Base-by-base conservation (phyloP, 768 basidiomycete species). In the Naganishia antarctica region DNA sequence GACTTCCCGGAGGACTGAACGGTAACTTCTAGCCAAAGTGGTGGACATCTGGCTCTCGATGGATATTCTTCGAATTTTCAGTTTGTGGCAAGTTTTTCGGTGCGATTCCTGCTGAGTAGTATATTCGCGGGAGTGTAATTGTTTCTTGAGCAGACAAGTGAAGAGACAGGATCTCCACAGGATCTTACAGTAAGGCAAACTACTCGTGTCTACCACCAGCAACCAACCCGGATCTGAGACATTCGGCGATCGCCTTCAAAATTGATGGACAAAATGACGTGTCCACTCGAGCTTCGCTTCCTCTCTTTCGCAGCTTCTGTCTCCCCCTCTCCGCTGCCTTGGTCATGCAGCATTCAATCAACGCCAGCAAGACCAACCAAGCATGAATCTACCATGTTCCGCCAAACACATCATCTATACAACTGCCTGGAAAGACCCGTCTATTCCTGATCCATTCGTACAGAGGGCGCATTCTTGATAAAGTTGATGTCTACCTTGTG, bases 401-500 rank as follows among this genome's bases (percentile, higher is more conserved):
- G 12, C 34, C 32, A 57, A 21, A 26, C 53, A 40, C 21, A n/a
- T 37, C 29, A 25, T 25, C 23, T 37, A 53, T 50, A 41, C 71
- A 68, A 73, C 73, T 8, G 71, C 18, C 43, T 44, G 9, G 9
- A 12, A 12, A 9, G n/a, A 6, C 8, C 18, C 18, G 43, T 13
- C 34, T 40, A 57, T 40, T 34, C 76, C 70, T 78, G 77, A 61
- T 85, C 93, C 80, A 96, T 89, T 80, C 90, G 85, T 16, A 96
- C 91, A 5, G 93, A 92, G 0, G 91, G 84, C 26, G 90, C 87
- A 74, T 86, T 87, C 78, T 91, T 91, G 66, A 96, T 87, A 53
- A 82, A 83, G 68, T 92, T 92, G 72, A 96, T 84, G 49, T 90
- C 86, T 12, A 90, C 90, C 80, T 98, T 99, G 82, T 99, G 96